Percentiles rank a stretch among this genome's conserved stretches.
Conservation (phyloP, 2,329 filamentous ascomycete genomes). For the Hypoxylon sp. region DNA sequence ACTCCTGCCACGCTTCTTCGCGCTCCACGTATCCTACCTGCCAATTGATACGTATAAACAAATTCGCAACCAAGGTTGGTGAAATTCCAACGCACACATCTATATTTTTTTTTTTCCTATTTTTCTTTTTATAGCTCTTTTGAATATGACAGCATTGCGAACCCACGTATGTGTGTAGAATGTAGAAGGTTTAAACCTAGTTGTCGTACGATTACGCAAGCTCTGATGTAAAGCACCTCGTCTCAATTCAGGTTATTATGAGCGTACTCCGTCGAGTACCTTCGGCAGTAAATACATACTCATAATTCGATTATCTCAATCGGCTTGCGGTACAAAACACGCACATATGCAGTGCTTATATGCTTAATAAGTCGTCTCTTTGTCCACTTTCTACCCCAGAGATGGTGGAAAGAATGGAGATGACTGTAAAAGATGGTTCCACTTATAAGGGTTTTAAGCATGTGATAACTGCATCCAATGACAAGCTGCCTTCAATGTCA, state of each 20-base stretch:
- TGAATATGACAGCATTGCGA: slow-evolving; percentile 1
- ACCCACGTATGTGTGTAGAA: slow-evolving; percentile 4
- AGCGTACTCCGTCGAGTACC: neutral
- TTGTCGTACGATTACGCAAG: slow-evolving; percentile 40
- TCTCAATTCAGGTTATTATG: neutral
- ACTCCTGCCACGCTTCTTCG: slow-evolving; percentile 36
- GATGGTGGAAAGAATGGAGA: slow-evolving; percentile 10
- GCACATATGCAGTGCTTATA: slow-evolving; percentile 20
- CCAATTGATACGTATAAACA: slow-evolving; percentile 6
- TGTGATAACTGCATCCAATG: slow-evolving; percentile 6
- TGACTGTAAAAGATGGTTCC: slow-evolving; percentile 5
- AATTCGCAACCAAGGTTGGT: slow-evolving; percentile 25
- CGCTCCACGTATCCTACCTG: slow-evolving; percentile 24
- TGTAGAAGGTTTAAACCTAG: slow-evolving; percentile 24
- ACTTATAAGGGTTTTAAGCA: slow-evolving; percentile 24
- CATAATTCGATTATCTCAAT: neutral
- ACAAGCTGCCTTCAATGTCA: slow-evolving; percentile 1
- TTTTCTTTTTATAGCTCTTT: slow-evolving; percentile 8
- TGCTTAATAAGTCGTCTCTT: slow-evolving; percentile 8
- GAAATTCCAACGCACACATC: slow-evolving; percentile 23
- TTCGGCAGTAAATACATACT: neutral
- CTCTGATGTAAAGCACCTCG: neutral
- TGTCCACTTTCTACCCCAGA: slow-evolving; percentile 12
- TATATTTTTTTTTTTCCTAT: slow-evolving; percentile 1
- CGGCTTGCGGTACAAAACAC: slow-evolving; percentile 13